A percentile compares a stretch with the other conserved stretches of the same genome.
These are phyloP conservation scores for Astragalus membranaceus DNA, from an alignment of 306 rosid species.

Conservation along the genomic window DNA sequence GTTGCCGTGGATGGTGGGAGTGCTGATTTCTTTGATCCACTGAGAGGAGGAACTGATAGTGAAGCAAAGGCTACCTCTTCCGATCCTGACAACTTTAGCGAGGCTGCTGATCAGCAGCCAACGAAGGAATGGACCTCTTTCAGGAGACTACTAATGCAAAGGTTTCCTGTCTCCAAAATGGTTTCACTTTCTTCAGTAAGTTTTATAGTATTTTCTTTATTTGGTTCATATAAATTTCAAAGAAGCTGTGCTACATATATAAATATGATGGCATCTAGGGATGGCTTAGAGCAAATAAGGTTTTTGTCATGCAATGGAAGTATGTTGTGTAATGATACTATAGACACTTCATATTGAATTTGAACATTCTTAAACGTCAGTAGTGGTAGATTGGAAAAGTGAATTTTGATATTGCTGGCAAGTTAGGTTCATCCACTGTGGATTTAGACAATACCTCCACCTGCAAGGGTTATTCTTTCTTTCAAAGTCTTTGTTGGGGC, in stretches of 20 bases:
- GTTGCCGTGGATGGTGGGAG: conserved; percentile 31
- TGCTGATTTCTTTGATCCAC: conserved; percentile 60
- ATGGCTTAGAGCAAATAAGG: neutral
- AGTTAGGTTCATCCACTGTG: neutral
- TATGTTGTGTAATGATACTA: conserved; percentile 5
- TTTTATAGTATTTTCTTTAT: neutral
- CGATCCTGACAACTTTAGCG: conserved; percentile 21
- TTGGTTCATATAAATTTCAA: neutral
- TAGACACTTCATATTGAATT: conserved; percentile 11
- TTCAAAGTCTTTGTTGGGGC: neutral
- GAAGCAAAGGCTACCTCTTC: conserved; percentile 26
- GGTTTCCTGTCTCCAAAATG: conserved; percentile 78
- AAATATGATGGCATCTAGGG: conserved; percentile 5
- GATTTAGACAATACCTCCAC: conserved; percentile 5
- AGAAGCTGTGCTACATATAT: neutral
- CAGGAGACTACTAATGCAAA: conserved; percentile 72
- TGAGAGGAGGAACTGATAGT: conserved; percentile 50
- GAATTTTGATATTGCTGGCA: conserved; percentile 1
- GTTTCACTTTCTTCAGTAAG: conserved; percentile 74
- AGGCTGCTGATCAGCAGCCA: conserved; percentile 28
- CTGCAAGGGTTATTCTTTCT: conserved; percentile 1
- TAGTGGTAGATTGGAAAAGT: neutral
- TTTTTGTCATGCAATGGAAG: conserved; percentile 6
- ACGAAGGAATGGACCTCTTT: conserved; percentile 78
- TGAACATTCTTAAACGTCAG: neutral